Evolutionary conservation across 163 green algal genomes (phyloP).

Genomic region (Prototheca stagnorum): DNA sequence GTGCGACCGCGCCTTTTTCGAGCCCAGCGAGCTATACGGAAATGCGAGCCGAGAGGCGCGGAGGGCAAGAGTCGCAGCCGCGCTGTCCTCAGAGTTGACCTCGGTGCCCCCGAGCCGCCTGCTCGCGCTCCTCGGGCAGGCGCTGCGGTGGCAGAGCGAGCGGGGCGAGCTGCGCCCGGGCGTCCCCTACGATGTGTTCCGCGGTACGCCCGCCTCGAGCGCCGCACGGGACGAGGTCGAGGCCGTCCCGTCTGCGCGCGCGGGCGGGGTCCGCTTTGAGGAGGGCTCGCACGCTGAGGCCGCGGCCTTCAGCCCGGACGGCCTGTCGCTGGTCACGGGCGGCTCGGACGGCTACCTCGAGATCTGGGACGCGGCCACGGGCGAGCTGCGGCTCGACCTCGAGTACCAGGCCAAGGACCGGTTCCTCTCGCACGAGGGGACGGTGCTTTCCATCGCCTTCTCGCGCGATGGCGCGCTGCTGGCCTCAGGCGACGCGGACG

Average conservation of each 20-base stretch:
- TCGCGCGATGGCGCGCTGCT: conserved; percentile 73
- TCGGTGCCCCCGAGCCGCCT: conserved; percentile 76
- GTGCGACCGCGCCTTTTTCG: conserved; percentile 25
- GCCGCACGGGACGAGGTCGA: conserved; percentile 64
- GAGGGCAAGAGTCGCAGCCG: conserved; percentile 48
- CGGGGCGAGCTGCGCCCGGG: conserved; percentile 68
- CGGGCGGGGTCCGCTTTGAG: conserved; percentile 62
- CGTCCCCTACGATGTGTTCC: conserved; percentile 79
- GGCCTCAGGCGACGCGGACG: conserved; percentile 69
- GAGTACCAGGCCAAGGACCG: conserved; percentile 83
- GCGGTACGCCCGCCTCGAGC: conserved; percentile 29
- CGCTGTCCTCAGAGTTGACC: conserved; percentile 57
- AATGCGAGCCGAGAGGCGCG: conserved; percentile 50
- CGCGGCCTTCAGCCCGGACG: conserved; percentile 75
- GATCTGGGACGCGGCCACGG: conserved; percentile 81
- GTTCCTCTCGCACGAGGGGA: conserved; percentile 94
- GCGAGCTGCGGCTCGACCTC: conserved; percentile 81
- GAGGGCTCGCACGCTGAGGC: conserved; percentile 72
- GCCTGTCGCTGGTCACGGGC: conserved; percentile 71
- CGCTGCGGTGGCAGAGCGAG: conserved; percentile 70
- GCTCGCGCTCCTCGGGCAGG: conserved; percentile 88
- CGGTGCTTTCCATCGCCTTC: conserved; percentile 72
- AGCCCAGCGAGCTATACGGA: conserved; percentile 50
- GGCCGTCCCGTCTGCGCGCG: conserved; percentile 48
- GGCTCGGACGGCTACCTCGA: conserved; percentile 92